Conservation (phyloP, 2,329 filamentous ascomycete genomes). For the Chaetothyriales sp. region DNA sequence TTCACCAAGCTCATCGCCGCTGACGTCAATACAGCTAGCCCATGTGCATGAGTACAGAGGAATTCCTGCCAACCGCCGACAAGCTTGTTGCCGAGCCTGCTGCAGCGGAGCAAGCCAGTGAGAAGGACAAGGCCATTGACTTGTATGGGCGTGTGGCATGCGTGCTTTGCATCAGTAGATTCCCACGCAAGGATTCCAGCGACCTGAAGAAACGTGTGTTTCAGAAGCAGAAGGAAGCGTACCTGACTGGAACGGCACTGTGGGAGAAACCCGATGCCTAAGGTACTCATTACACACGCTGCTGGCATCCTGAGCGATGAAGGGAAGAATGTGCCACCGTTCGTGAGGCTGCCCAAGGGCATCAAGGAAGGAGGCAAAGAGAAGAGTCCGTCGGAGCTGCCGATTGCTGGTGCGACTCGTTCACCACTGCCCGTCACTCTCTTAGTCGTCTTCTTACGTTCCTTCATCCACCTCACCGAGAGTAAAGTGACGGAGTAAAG, state of each 20-base stretch:
- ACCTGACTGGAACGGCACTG: conserved; percentile 41
- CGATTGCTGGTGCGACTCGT: conserved; percentile 46
- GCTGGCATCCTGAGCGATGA: conserved; percentile 22
- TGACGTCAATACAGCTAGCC: conserved; percentile 53
- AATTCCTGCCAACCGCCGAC: conserved; percentile 49
- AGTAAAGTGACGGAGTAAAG: no score
- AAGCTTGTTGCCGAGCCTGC: conserved; percentile 38
- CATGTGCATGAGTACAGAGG: conserved; percentile 49
- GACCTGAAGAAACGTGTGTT: conserved; percentile 48
- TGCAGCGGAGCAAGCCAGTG: conserved; percentile 34
- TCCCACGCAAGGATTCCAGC: conserved; percentile 34
- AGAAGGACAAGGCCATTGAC: conserved; percentile 40
- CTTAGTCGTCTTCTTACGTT: conserved; percentile 9
- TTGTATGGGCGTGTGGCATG: conserved; percentile 60
- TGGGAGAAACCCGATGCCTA: conserved; percentile 35
- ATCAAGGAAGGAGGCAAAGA: conserved; percentile 18
- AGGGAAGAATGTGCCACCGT: conserved; percentile 27
- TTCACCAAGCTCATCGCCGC: conserved; percentile 45
- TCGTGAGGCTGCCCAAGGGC: conserved; percentile 24
- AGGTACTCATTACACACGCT: conserved; percentile 28
- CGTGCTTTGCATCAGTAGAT: conserved; percentile 57
- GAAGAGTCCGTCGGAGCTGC: conserved; percentile 36
- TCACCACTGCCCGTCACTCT: conserved; percentile 52
- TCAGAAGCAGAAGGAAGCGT: conserved; percentile 50
- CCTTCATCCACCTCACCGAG: no score